Percentiles rank a stretch among this genome's conserved stretches.
These are phyloP conservation scores for Stachybotrys chartarum DNA, from an alignment of 2,329 filamentous ascomycete species.

Conservation along the genomic window DNA sequence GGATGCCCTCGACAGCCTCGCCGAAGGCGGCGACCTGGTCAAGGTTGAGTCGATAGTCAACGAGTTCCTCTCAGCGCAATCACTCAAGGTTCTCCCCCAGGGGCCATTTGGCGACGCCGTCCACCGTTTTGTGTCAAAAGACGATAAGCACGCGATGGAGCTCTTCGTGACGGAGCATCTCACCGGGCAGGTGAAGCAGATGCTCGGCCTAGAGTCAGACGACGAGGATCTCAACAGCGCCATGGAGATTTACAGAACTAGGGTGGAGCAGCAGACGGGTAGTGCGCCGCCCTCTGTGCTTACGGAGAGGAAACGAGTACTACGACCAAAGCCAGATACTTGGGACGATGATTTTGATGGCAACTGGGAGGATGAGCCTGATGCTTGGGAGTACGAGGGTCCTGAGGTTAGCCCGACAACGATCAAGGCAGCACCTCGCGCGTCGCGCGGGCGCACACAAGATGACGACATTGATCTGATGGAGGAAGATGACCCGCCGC, in stretches of 20 bases:
- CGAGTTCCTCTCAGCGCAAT: conserved; percentile 81
- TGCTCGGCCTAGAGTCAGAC: conserved; percentile 59
- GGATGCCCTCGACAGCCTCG: conserved; percentile 53
- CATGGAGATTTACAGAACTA: conserved; percentile 65
- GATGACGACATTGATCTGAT: conserved; percentile 24
- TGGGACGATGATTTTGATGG: conserved; percentile 93
- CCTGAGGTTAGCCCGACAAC: conserved; percentile 7
- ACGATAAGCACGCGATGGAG: conserved; percentile 89
- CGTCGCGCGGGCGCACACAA: conserved; percentile 10
- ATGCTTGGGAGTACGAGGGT: conserved; percentile 38
- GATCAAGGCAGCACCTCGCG: conserved; percentile 5
- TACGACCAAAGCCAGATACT: conserved; percentile 68
- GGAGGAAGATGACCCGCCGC: conserved; percentile 40
- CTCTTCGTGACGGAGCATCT: conserved; percentile 69
- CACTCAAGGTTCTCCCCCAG: conserved; percentile 85
- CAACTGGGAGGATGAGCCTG: conserved; percentile 73
- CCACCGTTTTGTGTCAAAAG: conserved; percentile 86
- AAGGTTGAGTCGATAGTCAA: conserved; percentile 85
- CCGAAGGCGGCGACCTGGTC: conserved; percentile 52
- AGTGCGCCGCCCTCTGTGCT: conserved; percentile 39
- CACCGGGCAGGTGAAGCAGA: conserved; percentile 60
- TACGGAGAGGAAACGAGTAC: conserved; percentile 30
- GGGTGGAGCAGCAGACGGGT: conserved; percentile 65
- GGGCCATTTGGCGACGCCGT: conserved; percentile 92
- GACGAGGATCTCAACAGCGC: conserved; percentile 60